These are phyloP conservation scores for Galerina marginata DNA, from an alignment of 768 basidiomycete genomes.

Conservation along the genomic window DNA sequence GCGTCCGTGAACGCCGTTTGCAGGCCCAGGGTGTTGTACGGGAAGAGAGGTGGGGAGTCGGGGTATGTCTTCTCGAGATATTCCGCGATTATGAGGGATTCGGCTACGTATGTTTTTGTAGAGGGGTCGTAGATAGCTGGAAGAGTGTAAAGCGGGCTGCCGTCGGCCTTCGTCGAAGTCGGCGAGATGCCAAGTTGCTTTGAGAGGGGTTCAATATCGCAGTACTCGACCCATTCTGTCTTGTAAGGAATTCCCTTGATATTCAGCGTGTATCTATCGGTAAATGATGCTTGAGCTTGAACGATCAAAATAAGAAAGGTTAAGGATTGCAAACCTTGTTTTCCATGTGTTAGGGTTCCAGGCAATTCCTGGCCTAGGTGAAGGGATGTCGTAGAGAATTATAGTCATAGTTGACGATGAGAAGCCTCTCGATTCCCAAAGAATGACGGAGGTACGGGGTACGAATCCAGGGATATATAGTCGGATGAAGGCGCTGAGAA, in stretches of 20 bases:
- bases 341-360: slow-evolving; percentile 48
- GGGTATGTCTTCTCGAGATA: slow-evolving; percentile 54
- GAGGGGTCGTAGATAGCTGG: slow-evolving; percentile 47
- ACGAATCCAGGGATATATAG: too few species aligned
- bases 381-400: slow-evolving; percentile 41
- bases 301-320: neutral
- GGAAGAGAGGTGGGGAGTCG: slow-evolving; percentile 30
- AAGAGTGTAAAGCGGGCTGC: slow-evolving; percentile 40
- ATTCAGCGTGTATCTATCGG: slow-evolving; percentile 21
- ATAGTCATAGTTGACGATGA: slow-evolving; percentile 20
- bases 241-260: slow-evolving; percentile 40
- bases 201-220: slow-evolving; percentile 41
- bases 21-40: slow-evolving; percentile 21
- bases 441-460: too few species aligned
- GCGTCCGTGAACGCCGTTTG: slow-evolving; percentile 13
- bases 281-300: too few species aligned
- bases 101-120: slow-evolving; percentile 38
- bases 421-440: too few species aligned
- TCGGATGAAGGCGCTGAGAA: too few species aligned
- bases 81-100: slow-evolving; percentile 48
- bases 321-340: slow-evolving; percentile 32
- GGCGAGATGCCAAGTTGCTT: slow-evolving; percentile 37
- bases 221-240: slow-evolving; percentile 50
- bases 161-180: slow-evolving; percentile 33
- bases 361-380: slow-evolving; percentile 24